Base-by-base conservation (phyloP, 23 red algal genomes). In the Gracilaria domingensis region DNA sequence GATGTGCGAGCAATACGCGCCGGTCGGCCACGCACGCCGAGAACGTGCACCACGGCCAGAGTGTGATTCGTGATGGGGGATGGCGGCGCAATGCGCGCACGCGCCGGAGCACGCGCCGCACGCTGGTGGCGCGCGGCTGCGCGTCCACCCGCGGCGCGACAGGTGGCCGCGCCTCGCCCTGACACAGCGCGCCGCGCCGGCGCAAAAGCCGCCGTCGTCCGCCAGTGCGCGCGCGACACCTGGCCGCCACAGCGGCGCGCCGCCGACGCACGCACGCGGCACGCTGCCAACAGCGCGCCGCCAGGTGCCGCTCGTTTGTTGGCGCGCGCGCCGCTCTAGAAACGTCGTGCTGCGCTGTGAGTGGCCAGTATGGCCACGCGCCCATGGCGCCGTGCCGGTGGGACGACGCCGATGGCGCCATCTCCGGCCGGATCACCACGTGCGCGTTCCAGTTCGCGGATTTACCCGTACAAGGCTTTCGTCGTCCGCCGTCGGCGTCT, bases 351-450 rank as follows among this genome's bases (percentile, higher is more conserved):
- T 50, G 42, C 38, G 24, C 38, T 21, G 26, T 77, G 4, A 77
- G 8, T 77, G 72, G 72, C 72, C 26, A 40, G 72, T 50, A 51
- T 77, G 72, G 6, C 38, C 20, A 20, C 72, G 12, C 30, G 3
- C 40, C 21, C 2, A 50, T 51, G 72, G 40, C 40, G 42, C 42
- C 18, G 24, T 13, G 30, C 12, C 30, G 16, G 32, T 4, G 1
- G 64, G 64, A 69, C 64, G 64, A 23, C 64, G 64, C 28, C 33
- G 64, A 24, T 69, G 42, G 67, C 67, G 67, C 72, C 72, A 49
- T 37, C 72, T 77, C 39, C 40, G 14, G 6, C 8, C 30, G 30
- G 72, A 77, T 77, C 72, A 34, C 45, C 40, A 8, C 33, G 28
- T 24, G n/a, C 51, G 51, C 51, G 51, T 67, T 67, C 62, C 62